A percentile compares a stretch with the other conserved stretches of the same genome.
These are phyloP conservation scores for Iris pallida DNA, from an alignment of 116 monocot genomes.

Conservation along the genomic window DNA sequence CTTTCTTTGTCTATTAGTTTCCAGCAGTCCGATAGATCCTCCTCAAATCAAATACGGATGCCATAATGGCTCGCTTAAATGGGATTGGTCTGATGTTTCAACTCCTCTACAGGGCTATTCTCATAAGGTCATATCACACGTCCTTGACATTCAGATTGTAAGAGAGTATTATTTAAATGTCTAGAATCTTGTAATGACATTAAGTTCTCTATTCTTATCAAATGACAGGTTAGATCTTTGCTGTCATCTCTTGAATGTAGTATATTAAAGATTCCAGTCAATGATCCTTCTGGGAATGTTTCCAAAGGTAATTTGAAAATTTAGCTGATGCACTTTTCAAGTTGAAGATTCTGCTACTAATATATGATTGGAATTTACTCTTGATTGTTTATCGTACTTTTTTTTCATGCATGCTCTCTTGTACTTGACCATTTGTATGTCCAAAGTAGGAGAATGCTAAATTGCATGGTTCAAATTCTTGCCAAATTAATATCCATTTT, in stretches of 20 bases:
- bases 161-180: background rate
- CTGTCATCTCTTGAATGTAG: conserved; percentile 56
- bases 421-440: no score
- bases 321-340: background rate
- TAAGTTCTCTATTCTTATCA: conserved; percentile 13
- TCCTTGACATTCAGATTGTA: background rate
- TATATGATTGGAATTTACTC: no score
- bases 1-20: conserved; percentile 50
- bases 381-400: background rate
- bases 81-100: conserved; percentile 68
- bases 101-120: conserved; percentile 47
- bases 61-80: conserved; percentile 21
- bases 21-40: conserved; percentile 80
- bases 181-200: background rate
- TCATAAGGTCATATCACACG: conserved; percentile 50
- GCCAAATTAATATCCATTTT: background rate
- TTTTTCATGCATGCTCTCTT: background rate
- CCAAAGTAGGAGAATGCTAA: no score
- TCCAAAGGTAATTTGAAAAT: conserved; percentile 48
- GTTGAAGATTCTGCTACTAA: background rate
- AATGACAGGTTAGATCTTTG: conserved; percentile 49
- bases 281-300: conserved; percentile 41
- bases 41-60: conserved; percentile 86
- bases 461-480: no score
- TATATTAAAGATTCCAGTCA: conserved; percentile 79